A percentile compares a stretch with the other conserved stretches of the same genome.
Evolutionary conservation across 31 red algal species (phyloP).

Genomic region (Odonthalia washingtoniensis): DNA sequence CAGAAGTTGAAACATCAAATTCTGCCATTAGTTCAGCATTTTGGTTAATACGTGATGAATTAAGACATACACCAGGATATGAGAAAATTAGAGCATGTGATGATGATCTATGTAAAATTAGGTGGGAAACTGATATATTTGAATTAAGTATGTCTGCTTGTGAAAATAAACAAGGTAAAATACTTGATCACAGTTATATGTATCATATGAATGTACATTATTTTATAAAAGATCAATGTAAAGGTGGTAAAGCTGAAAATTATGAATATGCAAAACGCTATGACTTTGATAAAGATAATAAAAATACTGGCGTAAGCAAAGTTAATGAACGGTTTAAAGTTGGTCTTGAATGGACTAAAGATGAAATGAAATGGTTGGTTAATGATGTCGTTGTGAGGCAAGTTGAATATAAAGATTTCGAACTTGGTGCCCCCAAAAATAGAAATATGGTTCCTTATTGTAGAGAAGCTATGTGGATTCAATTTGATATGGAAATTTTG

Average conservation of each 20-base stretch:
- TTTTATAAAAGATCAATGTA: neutral
- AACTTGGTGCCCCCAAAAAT: no score
- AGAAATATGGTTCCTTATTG: no score
- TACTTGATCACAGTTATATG: neutral
- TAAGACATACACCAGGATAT: neutral
- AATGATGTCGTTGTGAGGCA: neutral
- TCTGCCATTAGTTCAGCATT: neutral
- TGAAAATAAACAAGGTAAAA: neutral
- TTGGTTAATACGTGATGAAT: neutral
- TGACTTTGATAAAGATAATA: neutral
- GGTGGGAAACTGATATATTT: neutral
- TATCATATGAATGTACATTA: neutral
- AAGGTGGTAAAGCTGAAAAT: neutral
- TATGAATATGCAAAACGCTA: neutral
- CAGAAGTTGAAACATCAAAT: neutral
- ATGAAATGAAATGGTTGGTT: neutral
- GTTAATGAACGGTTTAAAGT: neutral
- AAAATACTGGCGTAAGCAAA: neutral
- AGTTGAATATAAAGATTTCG: neutral
- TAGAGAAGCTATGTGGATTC: neutral
- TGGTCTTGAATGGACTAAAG: neutral
- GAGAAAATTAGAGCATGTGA: no score
- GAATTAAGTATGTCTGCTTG: neutral
- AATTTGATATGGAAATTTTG: slow-evolving; percentile 1
- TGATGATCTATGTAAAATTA: neutral